Base-by-base conservation (phyloP, 768 basidiomycete genomes). In the Termitomyces sp. region DNA sequence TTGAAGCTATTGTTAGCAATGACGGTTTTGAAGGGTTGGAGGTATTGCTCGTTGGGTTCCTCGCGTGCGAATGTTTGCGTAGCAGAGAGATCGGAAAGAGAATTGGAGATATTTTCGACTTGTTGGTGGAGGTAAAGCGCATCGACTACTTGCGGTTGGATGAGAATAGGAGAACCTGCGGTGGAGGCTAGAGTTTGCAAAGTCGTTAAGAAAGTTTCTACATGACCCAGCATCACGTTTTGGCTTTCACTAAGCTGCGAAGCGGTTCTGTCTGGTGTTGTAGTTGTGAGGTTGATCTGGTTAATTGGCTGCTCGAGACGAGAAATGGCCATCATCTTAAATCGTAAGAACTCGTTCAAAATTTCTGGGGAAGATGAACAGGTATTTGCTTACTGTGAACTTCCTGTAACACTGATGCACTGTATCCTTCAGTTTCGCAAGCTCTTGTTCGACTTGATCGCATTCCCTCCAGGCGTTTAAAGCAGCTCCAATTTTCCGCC, bases 81-180 rank as follows among this genome's bases (percentile, higher is more conserved):
- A 15, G 41, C 40, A 45, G 56, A 57, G 28, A 60, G 51, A 5
- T 50, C 47, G 12, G 41, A 35, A 40, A 60, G 54, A 38, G 56
- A 60, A 12, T 54, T 57, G 26, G 52, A 53, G 17, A 60, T 54
- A 21, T 49, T 50, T 54, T 60, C 48, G 14, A 60, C 53, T 44
- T 60, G 60, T 33, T 54, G 56, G 40, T 60, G 60, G 5, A 60
- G 60, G 42, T 60, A 60, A 5, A 60, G 53, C 5, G 46, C 47
- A 17, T 50, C 48, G 48, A 60, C 49, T 3, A 42, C 47, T 21
- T 58, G 53, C 2, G 56, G 51, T 38, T 50, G 48, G 14, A 60
- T 41, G 19, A 48, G 35, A 11, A 43, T 37, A 17, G 53, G 41
- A 46, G 55, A 21, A 8, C 23, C 35, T 19, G 31, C 30, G 3